Conservation (phyloP, 2,329 filamentous ascomycete genomes). For the Aspergillus sclerotialis region DNA sequence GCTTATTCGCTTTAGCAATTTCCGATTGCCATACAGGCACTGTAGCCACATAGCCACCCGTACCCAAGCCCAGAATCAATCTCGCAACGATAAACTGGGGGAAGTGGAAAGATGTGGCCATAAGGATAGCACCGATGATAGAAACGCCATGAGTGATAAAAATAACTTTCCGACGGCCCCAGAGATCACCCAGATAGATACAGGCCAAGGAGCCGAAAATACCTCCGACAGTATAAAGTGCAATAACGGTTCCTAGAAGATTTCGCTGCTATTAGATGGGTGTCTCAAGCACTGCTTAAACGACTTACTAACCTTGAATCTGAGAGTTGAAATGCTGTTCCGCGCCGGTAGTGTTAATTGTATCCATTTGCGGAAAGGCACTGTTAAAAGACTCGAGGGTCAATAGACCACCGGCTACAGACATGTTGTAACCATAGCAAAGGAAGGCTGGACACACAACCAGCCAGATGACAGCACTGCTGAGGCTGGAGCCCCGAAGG, state of each 20-base stretch:
- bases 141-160: slow-evolving; percentile 41
- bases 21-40: slow-evolving; percentile 46
- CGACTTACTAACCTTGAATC: too few relatives aligned
- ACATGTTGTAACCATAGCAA: slow-evolving; percentile 18
- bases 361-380: slow-evolving; percentile 15
- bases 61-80: slow-evolving; percentile 44
- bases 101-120: slow-evolving; percentile 38
- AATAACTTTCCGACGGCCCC: slow-evolving; percentile 43
- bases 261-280: neutral
- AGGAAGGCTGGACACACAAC: slow-evolving; percentile 17
- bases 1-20: slow-evolving; percentile 40
- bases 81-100: slow-evolving; percentile 44
- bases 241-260: slow-evolving; percentile 20
- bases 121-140: slow-evolving; percentile 40
- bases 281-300: neutral
- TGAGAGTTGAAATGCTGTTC: slow-evolving; percentile 4
- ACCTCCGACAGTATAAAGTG: slow-evolving; percentile 11
- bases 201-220: slow-evolving; percentile 12
- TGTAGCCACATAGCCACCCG: slow-evolving; percentile 41
- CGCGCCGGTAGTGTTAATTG: slow-evolving; percentile 10
- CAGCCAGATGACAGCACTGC: too few relatives aligned
- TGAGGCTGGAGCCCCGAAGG: too few relatives aligned
- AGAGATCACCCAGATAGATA: slow-evolving; percentile 34
- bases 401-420: slow-evolving; percentile 13
- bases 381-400: slow-evolving; percentile 13